Base-by-base conservation (phyloP, 1,139 yeast genomes). In the Yamadazyma sp. region DNA sequence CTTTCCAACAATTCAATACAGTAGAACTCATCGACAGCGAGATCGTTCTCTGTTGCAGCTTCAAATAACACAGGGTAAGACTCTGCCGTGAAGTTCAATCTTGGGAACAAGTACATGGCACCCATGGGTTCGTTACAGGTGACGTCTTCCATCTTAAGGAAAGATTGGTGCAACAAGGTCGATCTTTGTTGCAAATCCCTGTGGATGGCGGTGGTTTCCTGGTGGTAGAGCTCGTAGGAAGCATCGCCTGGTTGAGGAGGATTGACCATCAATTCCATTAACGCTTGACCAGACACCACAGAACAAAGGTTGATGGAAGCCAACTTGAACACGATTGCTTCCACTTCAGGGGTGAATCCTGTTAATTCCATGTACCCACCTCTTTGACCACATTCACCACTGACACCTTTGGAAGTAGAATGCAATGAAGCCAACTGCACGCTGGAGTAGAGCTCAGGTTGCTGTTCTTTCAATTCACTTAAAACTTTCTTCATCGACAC, bases 301-400 rank as follows among this genome's bases (percentile, higher is more conserved):
- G 98, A 92, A 62, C 98, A 92, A 44, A 92, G 73, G 33, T 92
- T 83, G 51, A 92, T 88, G 14, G 95, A 85, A 17, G 95, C 95
- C 53, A 92, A 72, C 64, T 92, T 92, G 64, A 86, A 73, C 39
- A 92, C 73, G 39, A 86, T 74, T 31, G 79, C 85, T 52, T 73
- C 70, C 14, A 91, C 83, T 36, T 84, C 91, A 4, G 72, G 71
- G 18, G 76, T 68, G 63, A 92, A 87, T 1, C 96, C 96, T 12
- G 83, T 77, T 11, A 91, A 68, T 64, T 92, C 98, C 95, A 92
- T 87, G 71, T 91, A 94, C 4, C 99, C 98, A 55, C 98, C 98
- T 65, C 98, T 83, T 69, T 92, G 98, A 43, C 98, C 98, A 73
- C 98, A 92, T 67, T 92, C 98, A 44, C 98, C 99, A 51, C 89